These are phyloP conservation scores for Boletus eberwhitei DNA, from an alignment of 768 basidiomycete genomes.

Conservation along the genomic window DNA sequence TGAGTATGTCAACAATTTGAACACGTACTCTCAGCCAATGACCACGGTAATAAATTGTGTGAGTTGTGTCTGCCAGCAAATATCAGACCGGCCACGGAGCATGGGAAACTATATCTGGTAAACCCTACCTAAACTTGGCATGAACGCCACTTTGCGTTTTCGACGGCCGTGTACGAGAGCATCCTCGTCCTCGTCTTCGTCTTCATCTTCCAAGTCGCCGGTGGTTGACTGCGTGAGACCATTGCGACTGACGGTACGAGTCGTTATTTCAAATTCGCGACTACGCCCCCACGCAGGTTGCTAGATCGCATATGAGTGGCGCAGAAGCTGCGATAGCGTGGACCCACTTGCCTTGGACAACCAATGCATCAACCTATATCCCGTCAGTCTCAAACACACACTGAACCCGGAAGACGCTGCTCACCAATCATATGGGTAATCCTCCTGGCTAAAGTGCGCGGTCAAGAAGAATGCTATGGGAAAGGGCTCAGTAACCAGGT, in stretches of 20 bases:
- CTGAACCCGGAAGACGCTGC: slow-evolving; percentile 1
- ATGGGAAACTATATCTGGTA: slow-evolving; percentile 10
- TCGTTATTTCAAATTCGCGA: slow-evolving; percentile 87
- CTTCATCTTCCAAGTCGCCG: slow-evolving; percentile 80
- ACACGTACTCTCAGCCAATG: slow-evolving; percentile 77
- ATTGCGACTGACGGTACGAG: slow-evolving; percentile 64
- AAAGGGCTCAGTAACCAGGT: slow-evolving; percentile 6
- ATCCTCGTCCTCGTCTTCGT: slow-evolving; percentile 58
- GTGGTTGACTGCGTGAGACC: slow-evolving; percentile 64
- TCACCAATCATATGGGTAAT: slow-evolving; percentile 84
- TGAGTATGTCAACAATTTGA: slow-evolving; percentile 1
- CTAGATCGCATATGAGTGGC: slow-evolving; percentile 38
- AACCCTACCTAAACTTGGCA: slow-evolving; percentile 74
- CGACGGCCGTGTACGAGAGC: slow-evolving; percentile 61
- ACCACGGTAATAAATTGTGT: slow-evolving; percentile 86
- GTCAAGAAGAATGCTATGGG: slow-evolving; percentile 79
- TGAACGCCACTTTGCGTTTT: slow-evolving; percentile 79
- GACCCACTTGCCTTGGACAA: slow-evolving; percentile 59
- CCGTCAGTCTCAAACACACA: slow-evolving; percentile 1
- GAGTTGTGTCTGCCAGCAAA: slow-evolving; percentile 63
- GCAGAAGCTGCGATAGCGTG: slow-evolving; percentile 1
- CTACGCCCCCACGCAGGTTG: slow-evolving; percentile 90
- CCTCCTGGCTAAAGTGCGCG: slow-evolving; percentile 84
- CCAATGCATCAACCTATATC: slow-evolving; percentile 81
- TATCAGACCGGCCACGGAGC: slow-evolving; percentile 14